Conservation (phyloP, 805 yeast species). For the Kregervanrija delftensis region DNA sequence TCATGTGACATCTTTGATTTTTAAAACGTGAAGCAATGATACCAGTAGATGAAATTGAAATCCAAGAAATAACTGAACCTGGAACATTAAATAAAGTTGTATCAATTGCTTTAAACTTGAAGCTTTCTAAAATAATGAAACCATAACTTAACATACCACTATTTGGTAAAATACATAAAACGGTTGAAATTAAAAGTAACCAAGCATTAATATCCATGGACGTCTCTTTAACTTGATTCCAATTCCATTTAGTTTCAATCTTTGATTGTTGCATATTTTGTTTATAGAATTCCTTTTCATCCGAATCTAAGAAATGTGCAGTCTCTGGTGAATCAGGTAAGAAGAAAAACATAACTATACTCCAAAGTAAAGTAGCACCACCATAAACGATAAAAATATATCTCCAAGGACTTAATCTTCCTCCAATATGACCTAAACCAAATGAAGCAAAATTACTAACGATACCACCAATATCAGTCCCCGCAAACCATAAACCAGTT, state of each 20-base stretch:
- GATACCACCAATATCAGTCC: conserved; percentile 29
- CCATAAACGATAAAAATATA: conserved; percentile 57
- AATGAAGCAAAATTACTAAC: conserved; percentile 48
- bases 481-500: background rate
- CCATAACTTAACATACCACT: conserved; percentile 39
- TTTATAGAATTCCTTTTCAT: conserved; percentile 38
- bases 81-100: conserved; percentile 32
- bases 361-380: conserved; percentile 38
- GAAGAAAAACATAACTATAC: conserved; percentile 23
- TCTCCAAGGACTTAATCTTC: conserved; percentile 50
- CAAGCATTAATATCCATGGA: conserved; percentile 43
- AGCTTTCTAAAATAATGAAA: conserved; percentile 31
- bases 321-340: conserved; percentile 41
- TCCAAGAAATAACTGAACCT: conserved; percentile 31
- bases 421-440: conserved; percentile 37
- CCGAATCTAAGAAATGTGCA: conserved; percentile 36
- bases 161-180: conserved; percentile 41
- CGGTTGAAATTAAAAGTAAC: conserved; percentile 37
- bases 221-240: conserved; percentile 47
- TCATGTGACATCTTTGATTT: conserved; percentile 28
- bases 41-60: conserved; percentile 22
- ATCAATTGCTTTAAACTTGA: conserved; percentile 27
- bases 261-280: conserved; percentile 47
- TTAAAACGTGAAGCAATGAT: conserved; percentile 18
- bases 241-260: conserved; percentile 50